Base-by-base conservation (phyloP, 495 filamentous ascomycete genomes). In the Penicillium verhagenii region DNA sequence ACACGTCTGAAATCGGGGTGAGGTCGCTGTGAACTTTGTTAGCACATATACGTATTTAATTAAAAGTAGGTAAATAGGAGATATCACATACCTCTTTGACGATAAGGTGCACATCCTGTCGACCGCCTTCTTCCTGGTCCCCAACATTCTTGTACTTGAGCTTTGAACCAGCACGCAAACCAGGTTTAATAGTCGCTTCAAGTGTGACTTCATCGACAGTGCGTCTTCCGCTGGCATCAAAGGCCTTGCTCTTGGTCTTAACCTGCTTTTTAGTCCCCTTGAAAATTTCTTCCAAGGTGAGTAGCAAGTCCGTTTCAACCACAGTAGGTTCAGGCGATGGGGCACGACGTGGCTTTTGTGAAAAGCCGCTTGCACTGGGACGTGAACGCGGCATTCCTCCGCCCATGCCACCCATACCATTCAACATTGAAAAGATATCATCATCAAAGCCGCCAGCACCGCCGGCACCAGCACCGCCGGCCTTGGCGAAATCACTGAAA, bases 71-170 rank as follows among this genome's bases (percentile, higher is more conserved):
- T 25, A 19, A 4, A 20, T 8, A 23, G 29, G 19, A 14, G 8
- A 16, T 38, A 35, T 53, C 26, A 72, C 86, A 72, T 85, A 96
- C 92, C 87, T 97, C 92, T 64, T 89, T 86, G 8, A 98, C 84
- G 46, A 97, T 86, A 60, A 98, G 91, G 68, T 96, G 92, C 40
- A 98, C 70, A 73, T 98, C 95, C 71, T 98, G 95, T 52, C 90
- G 88, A n/a, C 92, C 92, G 25, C 95, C 94, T 67, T 97, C 94
- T 58, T 96, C 92, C 67, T 97, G 92, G 70, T 97, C 95, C 1
- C 95, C 94, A 26, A 97, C 90, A 25, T 92, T 90, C 71, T 89
- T 88, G 66, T 95, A 98, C 74, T 96, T 96, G 61, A 98, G 95
- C 80, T 97, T 98, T 56, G 90, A 94, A 20, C 94, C 94, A 53